Conservation (phyloP, 345 rosid genomes). For the Linum tenue region DNA sequence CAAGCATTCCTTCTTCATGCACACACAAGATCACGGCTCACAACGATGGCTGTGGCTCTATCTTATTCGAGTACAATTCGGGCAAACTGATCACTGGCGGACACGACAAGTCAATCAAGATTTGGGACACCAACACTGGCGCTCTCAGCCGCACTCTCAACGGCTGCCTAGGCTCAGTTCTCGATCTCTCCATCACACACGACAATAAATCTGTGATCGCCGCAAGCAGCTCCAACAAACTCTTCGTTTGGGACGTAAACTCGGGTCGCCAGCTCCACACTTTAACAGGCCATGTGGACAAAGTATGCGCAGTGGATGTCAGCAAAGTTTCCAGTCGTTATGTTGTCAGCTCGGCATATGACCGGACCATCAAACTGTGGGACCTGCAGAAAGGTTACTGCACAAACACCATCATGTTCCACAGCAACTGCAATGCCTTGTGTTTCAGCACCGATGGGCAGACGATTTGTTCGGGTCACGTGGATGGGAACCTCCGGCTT, state of each 20-base stretch:
- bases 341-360: constrained; percentile 86
- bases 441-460: constrained; percentile 80
- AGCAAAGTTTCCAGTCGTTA: constrained; percentile 81
- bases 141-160: constrained; percentile 47
- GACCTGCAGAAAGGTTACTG: constrained; percentile 95
- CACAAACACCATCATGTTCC: constrained; percentile 75
- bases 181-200: constrained; percentile 71
- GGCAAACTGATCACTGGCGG: constrained; percentile 75
- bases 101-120: constrained; percentile 70
- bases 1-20: constrained; percentile 64
- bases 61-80: constrained; percentile 70
- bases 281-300: constrained; percentile 78
- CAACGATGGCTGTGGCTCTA: constrained; percentile 88
- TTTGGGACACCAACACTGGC: constrained; percentile 86
- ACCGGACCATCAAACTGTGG: constrained; percentile 94
- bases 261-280: constrained; percentile 78
- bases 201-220: constrained; percentile 80
- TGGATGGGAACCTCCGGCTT: constrained; percentile 86
- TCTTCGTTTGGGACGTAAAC: constrained; percentile 80
- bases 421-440: constrained; percentile 83
- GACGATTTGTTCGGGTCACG: constrained; percentile 89
- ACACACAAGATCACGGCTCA: constrained; percentile 73
- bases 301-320: constrained; percentile 90
- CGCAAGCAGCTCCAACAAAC: constrained; percentile 91
- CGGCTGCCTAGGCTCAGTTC: constrained; percentile 86